A percentile compares a stretch with the other conserved stretches of the same genome.
These are phyloP conservation scores for Suillus alpinus DNA, from an alignment of 768 basidiomycete genomes.

Conservation along the genomic window DNA sequence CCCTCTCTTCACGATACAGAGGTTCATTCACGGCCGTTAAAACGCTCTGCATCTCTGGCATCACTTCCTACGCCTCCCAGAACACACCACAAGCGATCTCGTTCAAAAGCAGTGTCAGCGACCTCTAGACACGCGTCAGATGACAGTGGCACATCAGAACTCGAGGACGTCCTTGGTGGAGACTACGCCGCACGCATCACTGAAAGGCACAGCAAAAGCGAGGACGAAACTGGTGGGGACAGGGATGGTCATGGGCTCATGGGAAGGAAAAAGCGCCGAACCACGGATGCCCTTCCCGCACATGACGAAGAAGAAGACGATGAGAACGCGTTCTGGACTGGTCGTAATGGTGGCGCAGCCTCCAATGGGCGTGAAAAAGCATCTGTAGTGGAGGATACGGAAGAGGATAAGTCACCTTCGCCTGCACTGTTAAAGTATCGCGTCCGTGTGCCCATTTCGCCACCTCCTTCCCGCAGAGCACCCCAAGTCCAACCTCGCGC, in stretches of 20 bases:
- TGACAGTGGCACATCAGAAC: conserved; percentile 35
- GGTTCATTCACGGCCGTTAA: conserved; percentile 37
- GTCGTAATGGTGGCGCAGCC: conserved; percentile 16
- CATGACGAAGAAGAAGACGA: conserved; percentile 56
- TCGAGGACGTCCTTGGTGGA: conserved; percentile 17
- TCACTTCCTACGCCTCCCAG: conserved; percentile 68
- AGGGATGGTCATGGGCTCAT: conserved; percentile 16
- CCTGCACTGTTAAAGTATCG: conserved; percentile 33
- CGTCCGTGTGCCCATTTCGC: conserved; percentile 52
- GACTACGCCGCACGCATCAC: conserved; percentile 9
- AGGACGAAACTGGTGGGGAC: conserved; percentile 18
- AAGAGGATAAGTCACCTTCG: conserved; percentile 28
- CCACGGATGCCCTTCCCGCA: conserved; percentile 29
- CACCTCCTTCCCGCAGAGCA: conserved; percentile 63
- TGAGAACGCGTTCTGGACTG: conserved; percentile 34
- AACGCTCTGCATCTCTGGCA: conserved; percentile 62
- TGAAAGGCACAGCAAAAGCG: conserved; percentile 11
- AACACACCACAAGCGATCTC: conserved; percentile 49
- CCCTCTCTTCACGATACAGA: conserved; percentile 14
- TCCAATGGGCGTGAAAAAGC: conserved; percentile 21
- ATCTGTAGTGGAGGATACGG: conserved; percentile 8
- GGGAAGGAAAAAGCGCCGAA: conserved; percentile 39
- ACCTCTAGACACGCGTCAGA: conserved; percentile 45
- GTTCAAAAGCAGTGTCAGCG: conserved; percentile 39
- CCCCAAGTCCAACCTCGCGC: conserved; percentile 27